Evolutionary conservation across 2,329 filamentous ascomycete genomes (phyloP).

Genomic region (Colletotrichum chrysophilum): DNA sequence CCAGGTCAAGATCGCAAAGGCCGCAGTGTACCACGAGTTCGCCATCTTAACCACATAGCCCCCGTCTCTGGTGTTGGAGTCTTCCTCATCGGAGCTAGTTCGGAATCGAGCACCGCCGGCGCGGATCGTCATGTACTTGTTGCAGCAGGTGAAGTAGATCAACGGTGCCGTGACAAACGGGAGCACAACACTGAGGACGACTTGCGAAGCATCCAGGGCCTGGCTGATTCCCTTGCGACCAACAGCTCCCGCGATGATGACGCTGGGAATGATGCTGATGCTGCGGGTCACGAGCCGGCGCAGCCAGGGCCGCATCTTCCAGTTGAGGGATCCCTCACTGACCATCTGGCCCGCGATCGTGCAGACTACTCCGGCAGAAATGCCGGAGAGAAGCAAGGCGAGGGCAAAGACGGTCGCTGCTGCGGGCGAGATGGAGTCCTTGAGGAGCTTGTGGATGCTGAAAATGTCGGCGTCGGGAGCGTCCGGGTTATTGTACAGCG

Average conservation of each 20-base stretch:
- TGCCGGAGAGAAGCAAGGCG: constrained; percentile 79
- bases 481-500: constrained; percentile 67
- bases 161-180: constrained; percentile 85
- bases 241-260: constrained; percentile 82
- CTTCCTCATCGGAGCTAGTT: constrained; percentile 29
- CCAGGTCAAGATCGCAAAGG: constrained; percentile 69
- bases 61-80: constrained; percentile 19
- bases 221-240: constrained; percentile 73
- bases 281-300: constrained; percentile 78
- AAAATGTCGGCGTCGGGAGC: constrained; percentile 80
- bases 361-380: constrained; percentile 85
- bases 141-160: constrained; percentile 83
- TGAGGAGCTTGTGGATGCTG: constrained; percentile 77
- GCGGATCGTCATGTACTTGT: constrained; percentile 79
- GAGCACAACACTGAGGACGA: constrained; percentile 77
- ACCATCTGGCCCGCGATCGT: constrained; percentile 93
- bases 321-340: constrained; percentile 79
- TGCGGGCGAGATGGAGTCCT: constrained; percentile 70
- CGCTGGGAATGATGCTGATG: constrained; percentile 81
- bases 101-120: constrained; percentile 41
- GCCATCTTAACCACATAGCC: constrained; percentile 64
- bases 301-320: constrained; percentile 78
- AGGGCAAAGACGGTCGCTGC: constrained; percentile 87
- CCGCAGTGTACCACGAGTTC: constrained; percentile 70
- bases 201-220: constrained; percentile 78